Conservation (phyloP, 768 basidiomycete species). For the Rossbeevera mucosa region DNA sequence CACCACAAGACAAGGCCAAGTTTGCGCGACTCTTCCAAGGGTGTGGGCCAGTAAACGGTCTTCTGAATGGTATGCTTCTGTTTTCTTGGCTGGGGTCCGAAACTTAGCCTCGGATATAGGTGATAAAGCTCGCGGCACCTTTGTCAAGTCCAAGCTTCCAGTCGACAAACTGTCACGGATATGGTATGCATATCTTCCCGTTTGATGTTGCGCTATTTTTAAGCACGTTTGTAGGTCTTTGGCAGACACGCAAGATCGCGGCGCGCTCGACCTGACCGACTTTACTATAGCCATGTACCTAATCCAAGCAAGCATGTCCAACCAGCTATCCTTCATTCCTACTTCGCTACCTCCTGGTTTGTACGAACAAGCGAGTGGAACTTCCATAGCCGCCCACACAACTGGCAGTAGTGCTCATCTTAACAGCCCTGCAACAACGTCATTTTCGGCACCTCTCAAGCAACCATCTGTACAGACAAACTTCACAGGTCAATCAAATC, state of each 20-base stretch:
- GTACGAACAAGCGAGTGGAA: constrained; percentile 74
- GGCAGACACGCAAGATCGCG: constrained; percentile 92
- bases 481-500: constrained; percentile 39
- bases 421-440: constrained; percentile 50
- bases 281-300: constrained; percentile 96
- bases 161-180: constrained; percentile 88
- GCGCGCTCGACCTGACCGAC: constrained; percentile 82
- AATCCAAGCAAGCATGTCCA: constrained; percentile 89
- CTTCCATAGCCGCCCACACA: constrained; percentile 42
- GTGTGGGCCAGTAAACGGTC: constrained; percentile 66
- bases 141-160: constrained; percentile 84
- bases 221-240: constrained; percentile 58
- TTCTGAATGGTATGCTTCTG: constrained; percentile 63
- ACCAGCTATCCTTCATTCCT: constrained; percentile 67
- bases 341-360: constrained; percentile 72
- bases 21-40: constrained; percentile 76
- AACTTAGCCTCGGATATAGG: constrained; percentile 39
- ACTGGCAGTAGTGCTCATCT: constrained; percentile 58
- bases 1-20: constrained; percentile 77
- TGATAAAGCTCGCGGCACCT: constrained; percentile 85
- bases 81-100: not conserved
- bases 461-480: constrained; percentile 61
- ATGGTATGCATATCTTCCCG: constrained; percentile 53
- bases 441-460: constrained; percentile 43
- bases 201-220: not conserved